Evolutionary conservation across 192 early-diverging fungal genomes (phyloP).

Genomic region (Piromyces finnis): DNA sequence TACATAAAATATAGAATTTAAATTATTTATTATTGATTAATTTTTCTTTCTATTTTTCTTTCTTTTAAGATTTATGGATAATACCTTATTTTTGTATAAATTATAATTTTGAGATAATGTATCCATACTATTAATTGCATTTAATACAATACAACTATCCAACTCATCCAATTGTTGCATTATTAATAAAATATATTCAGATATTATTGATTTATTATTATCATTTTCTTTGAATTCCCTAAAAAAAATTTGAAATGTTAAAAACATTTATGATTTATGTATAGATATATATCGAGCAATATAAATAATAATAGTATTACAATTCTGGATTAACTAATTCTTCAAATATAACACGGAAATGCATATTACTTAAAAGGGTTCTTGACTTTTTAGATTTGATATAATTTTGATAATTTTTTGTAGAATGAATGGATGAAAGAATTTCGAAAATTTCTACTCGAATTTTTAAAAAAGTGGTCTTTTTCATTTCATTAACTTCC

Average conservation of each 20-base stretch:
- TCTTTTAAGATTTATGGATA: background rate
- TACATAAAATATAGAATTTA: slow-evolving; percentile 3
- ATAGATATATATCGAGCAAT: too few relatives aligned
- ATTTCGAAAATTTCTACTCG: background rate
- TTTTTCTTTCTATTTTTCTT: too few relatives aligned
- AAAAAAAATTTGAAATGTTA: slow-evolving; percentile 23
- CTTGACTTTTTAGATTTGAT: slow-evolving; percentile 11
- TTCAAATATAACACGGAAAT: slow-evolving; percentile 12
- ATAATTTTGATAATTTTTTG: background rate
- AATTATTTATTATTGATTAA: too few relatives aligned
- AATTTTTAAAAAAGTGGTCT: background rate
- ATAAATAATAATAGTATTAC: too few relatives aligned
- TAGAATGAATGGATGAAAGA: background rate
- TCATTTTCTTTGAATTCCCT: slow-evolving; percentile 20
- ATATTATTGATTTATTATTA: slow-evolving; percentile 9
- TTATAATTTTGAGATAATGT: background rate
- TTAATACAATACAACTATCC: slow-evolving; percentile 7
- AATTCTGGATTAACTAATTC: slow-evolving; percentile 14
- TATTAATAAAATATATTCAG: background rate
- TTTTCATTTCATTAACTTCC: slow-evolving; percentile 7
- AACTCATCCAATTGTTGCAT: background rate
- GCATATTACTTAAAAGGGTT: slow-evolving; percentile 13
- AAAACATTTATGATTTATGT: too few relatives aligned
- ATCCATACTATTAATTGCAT: slow-evolving; percentile 2
- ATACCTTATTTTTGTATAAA: background rate